Conservation (phyloP, 805 yeast species). For the Brettanomyces bruxellensis region DNA sequence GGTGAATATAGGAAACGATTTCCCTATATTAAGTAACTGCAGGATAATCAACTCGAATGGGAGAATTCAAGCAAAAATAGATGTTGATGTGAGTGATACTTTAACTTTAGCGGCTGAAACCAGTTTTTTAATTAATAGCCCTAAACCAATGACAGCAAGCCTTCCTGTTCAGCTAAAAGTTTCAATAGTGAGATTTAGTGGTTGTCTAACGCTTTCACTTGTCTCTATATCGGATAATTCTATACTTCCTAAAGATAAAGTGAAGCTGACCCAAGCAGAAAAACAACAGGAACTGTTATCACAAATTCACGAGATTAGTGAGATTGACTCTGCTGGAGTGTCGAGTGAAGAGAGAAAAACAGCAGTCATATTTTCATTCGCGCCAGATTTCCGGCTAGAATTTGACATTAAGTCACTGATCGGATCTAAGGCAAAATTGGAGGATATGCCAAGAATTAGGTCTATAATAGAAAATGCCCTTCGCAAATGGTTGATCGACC, state of each 20-base stretch:
- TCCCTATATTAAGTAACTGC: constrained; percentile 91
- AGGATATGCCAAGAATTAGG: constrained; percentile 87
- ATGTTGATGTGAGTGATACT: constrained; percentile 83
- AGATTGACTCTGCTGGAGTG: background rate
- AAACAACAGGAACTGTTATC: background rate
- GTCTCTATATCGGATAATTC: constrained; percentile 30
- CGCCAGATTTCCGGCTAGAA: constrained; percentile 85
- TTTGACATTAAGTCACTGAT: constrained; percentile 82
- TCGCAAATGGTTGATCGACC: constrained; percentile 82
- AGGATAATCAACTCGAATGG: constrained; percentile 50
- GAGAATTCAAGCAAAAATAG: constrained; percentile 75
- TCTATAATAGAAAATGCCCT: constrained; percentile 75
- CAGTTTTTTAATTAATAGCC: constrained; percentile 66
- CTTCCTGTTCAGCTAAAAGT: constrained; percentile 81
- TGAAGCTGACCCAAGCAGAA: constrained; percentile 6
- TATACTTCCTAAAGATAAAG: constrained; percentile 4
- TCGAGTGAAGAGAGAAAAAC: constrained; percentile 23
- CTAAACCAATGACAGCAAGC: constrained; percentile 75
- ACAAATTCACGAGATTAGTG: background rate
- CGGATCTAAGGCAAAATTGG: constrained; percentile 87
- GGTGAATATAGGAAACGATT: constrained; percentile 88
- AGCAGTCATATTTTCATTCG: constrained; percentile 79
- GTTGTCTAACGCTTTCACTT: constrained; percentile 73
- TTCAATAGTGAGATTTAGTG: constrained; percentile 84
- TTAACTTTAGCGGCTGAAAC: constrained; percentile 83